phyloP scores from a whole-genome alignment of 371 early-diverging fungal species.

The Gilbertella persicaria region DNA sequence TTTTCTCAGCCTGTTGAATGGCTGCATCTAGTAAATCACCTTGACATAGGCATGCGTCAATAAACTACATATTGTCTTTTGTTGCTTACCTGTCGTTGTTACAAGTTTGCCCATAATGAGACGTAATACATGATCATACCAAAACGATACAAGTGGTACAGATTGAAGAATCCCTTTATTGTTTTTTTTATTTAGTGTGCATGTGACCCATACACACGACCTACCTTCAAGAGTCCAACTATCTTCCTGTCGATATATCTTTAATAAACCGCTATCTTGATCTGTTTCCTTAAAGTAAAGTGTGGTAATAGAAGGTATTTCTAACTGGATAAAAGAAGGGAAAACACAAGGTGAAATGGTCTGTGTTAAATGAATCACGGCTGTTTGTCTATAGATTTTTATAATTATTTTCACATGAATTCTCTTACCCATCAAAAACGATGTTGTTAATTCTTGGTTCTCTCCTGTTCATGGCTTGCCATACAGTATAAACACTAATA shows the following conservation, averaged over 20 bases:
- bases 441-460: slow-evolving; percentile 58
- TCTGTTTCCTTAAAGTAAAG: slow-evolving; percentile 56
- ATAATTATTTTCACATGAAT: neutral
- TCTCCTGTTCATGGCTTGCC: slow-evolving; percentile 61
- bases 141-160: slow-evolving; percentile 64
- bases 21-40: slow-evolving; percentile 62
- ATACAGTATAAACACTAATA: slow-evolving; percentile 59
- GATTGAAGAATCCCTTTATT: slow-evolving; percentile 57
- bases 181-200: neutral
- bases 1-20: slow-evolving; percentile 44
- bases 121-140: slow-evolving; percentile 67
- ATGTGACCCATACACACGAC: neutral
- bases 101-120: slow-evolving; percentile 56
- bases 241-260: slow-evolving; percentile 62
- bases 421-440: slow-evolving; percentile 57
- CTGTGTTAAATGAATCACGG: slow-evolving; percentile 56
- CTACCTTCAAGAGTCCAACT: slow-evolving; percentile 65
- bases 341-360: slow-evolving; percentile 55
- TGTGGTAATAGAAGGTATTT: slow-evolving; percentile 59
- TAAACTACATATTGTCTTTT: no score
- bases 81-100: slow-evolving; percentile 40
- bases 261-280: slow-evolving; percentile 46
- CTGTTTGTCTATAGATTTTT: slow-evolving; percentile 43
- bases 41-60: no score
- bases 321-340: slow-evolving; percentile 43